Base-by-base conservation (phyloP, 2,329 filamentous ascomycete species). In the Neonectria punicea region DNA sequence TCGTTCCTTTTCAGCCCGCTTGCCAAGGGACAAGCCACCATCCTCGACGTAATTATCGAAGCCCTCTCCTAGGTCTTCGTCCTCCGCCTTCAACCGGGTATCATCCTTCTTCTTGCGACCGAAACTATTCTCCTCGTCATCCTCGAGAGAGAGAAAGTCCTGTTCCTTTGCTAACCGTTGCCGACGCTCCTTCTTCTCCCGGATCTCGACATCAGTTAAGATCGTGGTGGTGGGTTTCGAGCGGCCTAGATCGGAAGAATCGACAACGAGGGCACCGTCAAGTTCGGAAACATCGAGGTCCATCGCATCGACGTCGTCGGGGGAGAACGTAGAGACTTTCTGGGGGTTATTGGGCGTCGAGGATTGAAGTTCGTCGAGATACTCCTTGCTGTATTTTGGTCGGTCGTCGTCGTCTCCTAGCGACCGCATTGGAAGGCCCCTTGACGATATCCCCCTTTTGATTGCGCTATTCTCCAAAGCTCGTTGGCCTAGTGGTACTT, bases 11-110 rank as follows among this genome's bases (percentile, higher is more conserved):
- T 96, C 93, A 0, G 93, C 93, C 66, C 92, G 92, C 67, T 86
- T 89, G 36, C 94, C 93, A 0, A 98, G 84, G 1, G 92, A 88
- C 10, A 98, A 87, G 8, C 89, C 88, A 9, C 92, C 93, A 75
- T 97, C 93, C 44, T 96, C 92, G 9, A 96, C 93, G 73, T 93
- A 97, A 59, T 95, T 91, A 65, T 98, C 95, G 72, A 97, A 98
- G 0, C 94, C 94, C 80, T 98, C 96, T 41, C 92, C 93, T 0
- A 98, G 86, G 74, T 98, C 93, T 76, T 98, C 95, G 72, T 98
- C 95, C 36, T 98, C 94, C 46, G 86, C 87, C 6, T 94, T 87
- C 2, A 98, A 85, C 1, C 95, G 87, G 6, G 91, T 92, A 66
- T 94, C 87, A 36, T 88, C 86, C 69, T 91, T 89, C 72, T 90